Evolutionary conservation across 345 rosid species (phyloP), one percentile per base, ranked within the genome.

Genomic region (Noccaea caerulescens): DNA sequence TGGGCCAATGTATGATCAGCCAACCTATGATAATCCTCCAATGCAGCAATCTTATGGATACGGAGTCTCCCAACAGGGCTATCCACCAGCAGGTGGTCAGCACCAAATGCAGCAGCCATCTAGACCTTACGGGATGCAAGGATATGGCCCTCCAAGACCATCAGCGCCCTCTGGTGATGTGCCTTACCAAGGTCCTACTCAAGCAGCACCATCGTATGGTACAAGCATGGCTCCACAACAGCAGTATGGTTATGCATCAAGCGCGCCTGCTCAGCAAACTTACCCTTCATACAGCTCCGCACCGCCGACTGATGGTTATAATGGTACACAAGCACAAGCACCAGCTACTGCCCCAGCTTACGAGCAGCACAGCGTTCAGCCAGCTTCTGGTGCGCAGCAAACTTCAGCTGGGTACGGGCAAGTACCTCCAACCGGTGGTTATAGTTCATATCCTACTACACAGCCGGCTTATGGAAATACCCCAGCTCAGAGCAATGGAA

Each of bases 1-100:
- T 33, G 95, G 90, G 42, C 90, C 84, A 59, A 88, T 88, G 60
- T 90, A 86, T 76, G 95, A 88, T n/a, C 88, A 83, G 42, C 79
- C 77, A 1, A 82, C 84, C 78, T 85, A 86, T 34, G 90, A 85
- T 4, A 80, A 61, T 75, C 88, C 85, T 56, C 71, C 83, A 4
- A 62, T 74, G 7, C 91, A 86, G 68, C 88, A 75, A 75, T 68
- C 85, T 16, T 89, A 92, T 68, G 89, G 81, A 47, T 84, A 83
- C 9, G 87, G 86, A 51, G 69, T 72, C 79, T 73, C 92, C 50
- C 94, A 86, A 78, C 86, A 84, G 2, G 80, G 79, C 51, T 92
- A 88, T 72, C 78, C 85, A 0, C 87, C 83, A 42, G 81, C 79
- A 2, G 73, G 86, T 63, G 79, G 83, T 69, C 98, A 88, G 53